These are phyloP conservation scores for Sphagnum magellanicum DNA, from an alignment of 228 moss, liverwort and hornwort genomes.

Conservation along the genomic window DNA sequence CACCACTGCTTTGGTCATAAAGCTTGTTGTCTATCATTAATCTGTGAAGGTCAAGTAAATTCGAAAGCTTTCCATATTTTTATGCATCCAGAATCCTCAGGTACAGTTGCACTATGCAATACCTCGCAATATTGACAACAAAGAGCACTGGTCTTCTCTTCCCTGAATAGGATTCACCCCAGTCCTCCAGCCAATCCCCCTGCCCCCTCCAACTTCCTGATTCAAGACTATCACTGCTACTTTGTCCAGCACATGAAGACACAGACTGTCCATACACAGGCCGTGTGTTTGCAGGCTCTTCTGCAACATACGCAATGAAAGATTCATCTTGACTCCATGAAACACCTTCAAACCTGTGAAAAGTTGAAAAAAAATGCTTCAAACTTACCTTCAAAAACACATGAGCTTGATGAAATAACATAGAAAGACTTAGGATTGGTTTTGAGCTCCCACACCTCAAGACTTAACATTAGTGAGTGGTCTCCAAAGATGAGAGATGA, in stretches of 20 bases:
- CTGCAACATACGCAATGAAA: slow-evolving; percentile 83
- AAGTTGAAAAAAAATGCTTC: neutral
- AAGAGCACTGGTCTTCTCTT: slow-evolving; percentile 83
- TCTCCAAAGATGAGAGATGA: no score
- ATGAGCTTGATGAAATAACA: neutral
- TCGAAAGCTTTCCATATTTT: no score
- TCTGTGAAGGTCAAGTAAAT: no score
- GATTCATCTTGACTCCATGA: slow-evolving; percentile 91
- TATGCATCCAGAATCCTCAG: neutral
- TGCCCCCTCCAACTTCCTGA: slow-evolving; percentile 95
- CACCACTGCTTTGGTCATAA: no score
- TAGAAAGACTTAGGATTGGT: no score
- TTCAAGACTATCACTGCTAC: slow-evolving; percentile 47
- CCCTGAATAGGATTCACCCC: slow-evolving; percentile 93
- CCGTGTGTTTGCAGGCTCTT: slow-evolving; percentile 65
- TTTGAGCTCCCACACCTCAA: no score
- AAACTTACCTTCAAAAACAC: neutral
- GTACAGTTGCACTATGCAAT: slow-evolving; percentile 6
- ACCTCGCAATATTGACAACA: slow-evolving; percentile 71
- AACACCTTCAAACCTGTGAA: slow-evolving; percentile 90
- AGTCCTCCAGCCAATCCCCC: slow-evolving; percentile 97
- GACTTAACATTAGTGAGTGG: no score
- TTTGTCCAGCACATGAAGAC: slow-evolving; percentile 36
- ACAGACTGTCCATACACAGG: slow-evolving; percentile 69
- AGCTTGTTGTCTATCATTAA: no score